Evolutionary conservation across 352 stramenopile species (phyloP), one percentile per base, ranked within the genome.

Genomic region (Phytopythium chamaehyphon): DNA sequence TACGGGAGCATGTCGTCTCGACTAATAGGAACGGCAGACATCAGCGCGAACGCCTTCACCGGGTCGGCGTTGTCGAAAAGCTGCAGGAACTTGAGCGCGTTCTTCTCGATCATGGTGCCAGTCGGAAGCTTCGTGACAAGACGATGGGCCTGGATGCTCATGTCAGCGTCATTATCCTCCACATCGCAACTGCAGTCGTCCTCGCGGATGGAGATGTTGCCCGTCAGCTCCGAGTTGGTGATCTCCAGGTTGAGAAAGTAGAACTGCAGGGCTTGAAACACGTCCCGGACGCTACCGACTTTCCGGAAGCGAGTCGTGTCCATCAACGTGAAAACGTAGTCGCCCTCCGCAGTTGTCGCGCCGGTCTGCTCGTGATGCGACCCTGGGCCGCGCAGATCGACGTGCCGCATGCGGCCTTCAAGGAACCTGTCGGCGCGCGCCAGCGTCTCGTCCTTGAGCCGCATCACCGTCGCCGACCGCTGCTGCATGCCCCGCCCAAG

Each of bases 231-330:
- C 5, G 73, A 83, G 47, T 84, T 71, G 40, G 48, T 71, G 46
- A 84, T 77, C 62, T 88, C 76, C 28, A 83, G 66, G 54, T 83
- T 83, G 42, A 58, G 52, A 19, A 79, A 63, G 63, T 79, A 86
- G 51, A 66, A 79, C 26, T 64, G 47, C 33, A 82, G 64, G 16
- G 78, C 60, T 21, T 86, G 73, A 44, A 79, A 82, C 9, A 86
- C 60, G 28, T 78, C 60, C 33, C 67, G 61, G 6, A 79, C 72
- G 19, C 60, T 69, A 4, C 23, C 23, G 16, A 74, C 31, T 0
- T 55, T 62, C 6, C 51, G 50, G 58, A 85, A 82, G n/a, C 68
- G 64, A 5, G 64, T 71, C 22, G 75, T 62, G 42, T 81, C 73
- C 48, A 82, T 62, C 38, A 67, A 66, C 8, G 54, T 58, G 16